A percentile compares a stretch with the other conserved stretches of the same genome.
Evolutionary conservation across 1,139 yeast genomes (phyloP).

Genomic region (Diutina neorugosa): DNA sequence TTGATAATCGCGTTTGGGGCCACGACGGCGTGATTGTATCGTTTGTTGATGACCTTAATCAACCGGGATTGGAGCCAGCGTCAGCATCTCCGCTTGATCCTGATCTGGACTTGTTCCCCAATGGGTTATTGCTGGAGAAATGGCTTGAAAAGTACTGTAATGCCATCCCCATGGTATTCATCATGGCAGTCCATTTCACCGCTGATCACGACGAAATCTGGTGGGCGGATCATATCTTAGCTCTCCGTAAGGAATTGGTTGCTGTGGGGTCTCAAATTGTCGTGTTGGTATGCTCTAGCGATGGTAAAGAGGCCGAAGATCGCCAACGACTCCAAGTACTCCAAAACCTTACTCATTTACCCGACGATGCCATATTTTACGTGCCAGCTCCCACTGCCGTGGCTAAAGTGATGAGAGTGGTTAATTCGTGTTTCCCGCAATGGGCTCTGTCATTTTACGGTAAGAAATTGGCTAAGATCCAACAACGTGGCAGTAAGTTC

Average conservation of each 20-base stretch:
- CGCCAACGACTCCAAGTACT: slow-evolving; percentile 16
- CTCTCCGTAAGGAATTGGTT: slow-evolving; percentile 11
- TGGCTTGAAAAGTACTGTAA: slow-evolving; percentile 28
- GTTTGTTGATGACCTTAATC: background rate
- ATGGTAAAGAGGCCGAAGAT: slow-evolving; percentile 8
- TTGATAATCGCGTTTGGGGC: background rate
- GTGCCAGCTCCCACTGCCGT: slow-evolving; percentile 12
- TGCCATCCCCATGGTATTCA: slow-evolving; percentile 23
- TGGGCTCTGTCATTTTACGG: slow-evolving; percentile 22
- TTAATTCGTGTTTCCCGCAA: slow-evolving; percentile 18
- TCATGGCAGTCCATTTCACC: slow-evolving; percentile 14
- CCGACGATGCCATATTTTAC: slow-evolving; percentile 17
- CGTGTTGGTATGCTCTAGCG: slow-evolving; percentile 16
- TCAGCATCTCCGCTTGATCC: slow-evolving; percentile 25
- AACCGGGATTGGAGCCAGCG: background rate
- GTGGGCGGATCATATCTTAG: slow-evolving; percentile 13
- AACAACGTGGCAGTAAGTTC: slow-evolving; percentile 25
- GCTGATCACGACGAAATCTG: slow-evolving; percentile 10
- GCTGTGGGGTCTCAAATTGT: slow-evolving; percentile 16
- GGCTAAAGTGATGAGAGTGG: slow-evolving; percentile 14
- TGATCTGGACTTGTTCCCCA: slow-evolving; percentile 27
- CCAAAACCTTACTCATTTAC: slow-evolving; percentile 19
- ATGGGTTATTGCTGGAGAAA: slow-evolving; percentile 23
- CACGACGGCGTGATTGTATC: background rate
- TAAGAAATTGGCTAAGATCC: slow-evolving; percentile 19